Evolutionary conservation across 106 monocot genomes (phyloP).

Genomic region (Posidonia australis): DNA sequence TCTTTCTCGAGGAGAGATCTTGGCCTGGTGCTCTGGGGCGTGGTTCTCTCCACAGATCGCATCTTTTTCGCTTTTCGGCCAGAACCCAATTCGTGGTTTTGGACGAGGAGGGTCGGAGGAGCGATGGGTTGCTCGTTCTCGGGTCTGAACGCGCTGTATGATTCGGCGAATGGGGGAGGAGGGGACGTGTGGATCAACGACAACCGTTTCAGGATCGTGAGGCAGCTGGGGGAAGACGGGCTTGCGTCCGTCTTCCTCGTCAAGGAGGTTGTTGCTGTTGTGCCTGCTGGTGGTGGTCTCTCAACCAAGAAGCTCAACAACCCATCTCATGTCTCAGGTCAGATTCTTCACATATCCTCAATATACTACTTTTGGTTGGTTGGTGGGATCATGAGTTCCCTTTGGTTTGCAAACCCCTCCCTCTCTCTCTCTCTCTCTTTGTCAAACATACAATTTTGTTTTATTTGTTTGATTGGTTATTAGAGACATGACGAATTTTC

Average conservation of each 20-base stretch:
- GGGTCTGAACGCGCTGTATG: slow-evolving; percentile 76
- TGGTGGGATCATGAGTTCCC: background rate
- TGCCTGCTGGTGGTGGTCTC: slow-evolving; percentile 19
- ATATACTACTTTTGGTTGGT: background rate
- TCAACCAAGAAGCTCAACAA: slow-evolving; percentile 28
- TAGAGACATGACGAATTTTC: too few relatives aligned
- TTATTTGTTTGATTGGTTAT: background rate
- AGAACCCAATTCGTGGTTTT: too few relatives aligned
- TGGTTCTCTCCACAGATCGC: too few relatives aligned
- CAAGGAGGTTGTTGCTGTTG: slow-evolving; percentile 47
- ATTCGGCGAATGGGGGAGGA: slow-evolving; percentile 50
- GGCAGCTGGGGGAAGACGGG: slow-evolving; percentile 80
- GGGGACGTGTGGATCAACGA: slow-evolving; percentile 97
- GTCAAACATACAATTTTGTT: background rate
- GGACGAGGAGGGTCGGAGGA: too few relatives aligned
- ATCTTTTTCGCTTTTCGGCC: too few relatives aligned
- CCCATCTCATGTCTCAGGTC: slow-evolving; percentile 69
- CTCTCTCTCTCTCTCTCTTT: background rate
- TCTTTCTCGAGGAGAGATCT: too few relatives aligned
- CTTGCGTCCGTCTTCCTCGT: slow-evolving; percentile 83
- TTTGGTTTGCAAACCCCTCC: too few relatives aligned
- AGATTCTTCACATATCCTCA: background rate
- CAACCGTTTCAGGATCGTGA: slow-evolving; percentile 65
- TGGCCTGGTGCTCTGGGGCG: too few relatives aligned
- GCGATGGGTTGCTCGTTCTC: slow-evolving; percentile 94